These are phyloP conservation scores for Cutaneotrichosporon arboriforme DNA, from an alignment of 1,284 basidiomycete species.

Conservation along the genomic window DNA sequence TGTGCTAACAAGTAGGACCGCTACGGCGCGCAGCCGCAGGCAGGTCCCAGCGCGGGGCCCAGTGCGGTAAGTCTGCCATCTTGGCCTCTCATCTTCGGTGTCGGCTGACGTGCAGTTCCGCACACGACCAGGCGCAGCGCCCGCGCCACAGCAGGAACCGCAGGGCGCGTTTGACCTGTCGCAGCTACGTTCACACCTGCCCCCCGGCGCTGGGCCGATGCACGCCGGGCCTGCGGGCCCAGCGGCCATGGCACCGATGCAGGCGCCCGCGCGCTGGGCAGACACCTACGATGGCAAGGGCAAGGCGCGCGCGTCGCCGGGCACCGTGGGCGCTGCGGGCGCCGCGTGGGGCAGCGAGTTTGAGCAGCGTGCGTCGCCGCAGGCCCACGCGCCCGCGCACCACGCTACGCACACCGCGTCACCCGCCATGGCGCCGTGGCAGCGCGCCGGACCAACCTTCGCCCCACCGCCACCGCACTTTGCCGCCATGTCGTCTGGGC, in stretches of 20 bases:
- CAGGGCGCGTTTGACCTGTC: constrained; percentile 35
- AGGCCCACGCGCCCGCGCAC: background rate
- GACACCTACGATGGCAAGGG: constrained; percentile 19
- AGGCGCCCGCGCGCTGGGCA: constrained; percentile 18
- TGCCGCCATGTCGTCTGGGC: background rate
- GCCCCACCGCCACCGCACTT: background rate
- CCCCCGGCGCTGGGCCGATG: constrained; percentile 11
- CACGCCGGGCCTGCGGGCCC: background rate
- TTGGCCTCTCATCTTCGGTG: no score
- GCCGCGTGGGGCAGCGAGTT: constrained; percentile 23
- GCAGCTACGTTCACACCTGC: constrained; percentile 34
- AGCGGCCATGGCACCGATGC: background rate
- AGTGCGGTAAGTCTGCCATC: constrained; percentile 11
- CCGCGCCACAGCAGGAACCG: constrained; percentile 1
- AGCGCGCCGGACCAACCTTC: constrained; percentile 5
- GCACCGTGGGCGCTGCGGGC: no score
- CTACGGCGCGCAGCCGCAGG: constrained; percentile 5
- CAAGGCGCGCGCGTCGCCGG: constrained; percentile 12
- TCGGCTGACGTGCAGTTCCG: constrained; percentile 14
- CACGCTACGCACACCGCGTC: constrained; percentile 1
- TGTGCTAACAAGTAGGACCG: constrained; percentile 12
- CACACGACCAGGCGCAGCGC: constrained; percentile 6
- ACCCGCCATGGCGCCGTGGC: constrained; percentile 18
- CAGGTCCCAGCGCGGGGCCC: constrained; percentile 11
- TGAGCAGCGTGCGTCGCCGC: constrained; percentile 5